Base-by-base conservation (phyloP, 73 alveolate species). In the Paramecium caudatum region DNA sequence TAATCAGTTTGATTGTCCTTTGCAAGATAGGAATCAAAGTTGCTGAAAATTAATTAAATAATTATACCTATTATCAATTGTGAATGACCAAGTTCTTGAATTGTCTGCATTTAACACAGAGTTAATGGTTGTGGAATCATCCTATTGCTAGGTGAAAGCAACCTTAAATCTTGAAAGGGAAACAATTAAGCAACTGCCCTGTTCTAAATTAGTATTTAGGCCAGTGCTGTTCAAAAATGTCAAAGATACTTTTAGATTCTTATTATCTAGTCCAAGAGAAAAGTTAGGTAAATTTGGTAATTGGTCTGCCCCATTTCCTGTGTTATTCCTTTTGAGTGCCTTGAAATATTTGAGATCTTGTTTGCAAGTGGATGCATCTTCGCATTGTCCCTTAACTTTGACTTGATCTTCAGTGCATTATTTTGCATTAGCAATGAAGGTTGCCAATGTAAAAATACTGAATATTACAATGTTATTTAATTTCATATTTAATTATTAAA, bases 371-470 rank as follows among this genome's bases (percentile, higher is more conserved):
- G 43, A 16, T 9, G 45, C 78, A 9, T 23, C 46, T 0, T 27
- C 45, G 37, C 46, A 23, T 55, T 0, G 13, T 23, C 43, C 43
- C 1, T 55, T 5, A 10, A 23, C 46, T 27, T 17, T 21, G 9
- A 55, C 3, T 55, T 50, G 80, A 23, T 55, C 80, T 19, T 55
- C 80, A 27, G 80, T 55, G 6, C 80, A 55, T n/a, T n/a, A n/a
- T n/a, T n/a, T n/a, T n/a, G n/a, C n/a, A n/a, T n/a, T n/a, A n/a
- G n/a, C n/a, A n/a, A n/a, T n/a, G n/a, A n/a, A n/a, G n/a, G n/a
- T n/a, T n/a, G n/a, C n/a, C n/a, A n/a, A n/a, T n/a, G n/a, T n/a
- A n/a, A n/a, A n/a, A n/a, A n/a, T n/a, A n/a, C n/a, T n/a, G n/a
- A n/a, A n/a, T n/a, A n/a, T n/a, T n/a, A n/a, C n/a, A n/a, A n/a